Evolutionary conservation across 1,139 yeast species (phyloP), one percentile per base, ranked within the genome.

Genomic region (Zhuliangozyma parablackwelliae): DNA sequence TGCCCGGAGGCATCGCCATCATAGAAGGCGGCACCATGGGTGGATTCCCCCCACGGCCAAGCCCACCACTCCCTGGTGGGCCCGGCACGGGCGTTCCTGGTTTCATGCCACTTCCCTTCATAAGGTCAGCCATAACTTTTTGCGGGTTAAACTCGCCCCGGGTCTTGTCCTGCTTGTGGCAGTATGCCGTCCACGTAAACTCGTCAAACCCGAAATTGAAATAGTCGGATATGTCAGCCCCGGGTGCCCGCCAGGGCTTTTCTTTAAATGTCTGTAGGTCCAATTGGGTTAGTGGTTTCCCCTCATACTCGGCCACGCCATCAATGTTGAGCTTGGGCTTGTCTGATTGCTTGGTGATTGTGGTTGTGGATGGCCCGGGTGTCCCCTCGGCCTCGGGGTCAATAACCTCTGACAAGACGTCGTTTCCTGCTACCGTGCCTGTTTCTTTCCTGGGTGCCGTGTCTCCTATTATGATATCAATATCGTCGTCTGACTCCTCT

Each of bases 211-310:
- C 98, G 53, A 82, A 92, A 61, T 92, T 92, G 69, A 92, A 92
- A 58, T 89, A 92, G 59, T 92, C 98, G 3, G 95, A 78, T 31
- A 87, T 68, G 59, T 92, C 97, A 3, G 96, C 96, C 35, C 97
- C 97, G 0, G 97, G 97, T 47, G 86, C 82, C 54, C 98, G 75
- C 99, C 99, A 92, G 3, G 98, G 98, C 63, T 94, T 94, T 46
- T 88, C 95, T 47, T 87, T 89, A 33, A 90, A 65, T 35, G 81
- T 83, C 45, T 86, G 95, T 13, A 90, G 71, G 46, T 87, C 84
- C n/a, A 90, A 71, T 48, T 84, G 82, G 0, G 95, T 86, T 36
- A 94, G 68, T 3, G 95, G 95, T 48, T 79, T 75, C 5, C 96
- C 97, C 39, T 90, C 85, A 46, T 74, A 78, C 43, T 79, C 80